A percentile compares a stretch with the other conserved stretches of the same genome.
Evolutionary conservation across 1,284 basidiomycete genomes (phyloP).

Genomic region (Phellopilus nigrolimitatus): DNA sequence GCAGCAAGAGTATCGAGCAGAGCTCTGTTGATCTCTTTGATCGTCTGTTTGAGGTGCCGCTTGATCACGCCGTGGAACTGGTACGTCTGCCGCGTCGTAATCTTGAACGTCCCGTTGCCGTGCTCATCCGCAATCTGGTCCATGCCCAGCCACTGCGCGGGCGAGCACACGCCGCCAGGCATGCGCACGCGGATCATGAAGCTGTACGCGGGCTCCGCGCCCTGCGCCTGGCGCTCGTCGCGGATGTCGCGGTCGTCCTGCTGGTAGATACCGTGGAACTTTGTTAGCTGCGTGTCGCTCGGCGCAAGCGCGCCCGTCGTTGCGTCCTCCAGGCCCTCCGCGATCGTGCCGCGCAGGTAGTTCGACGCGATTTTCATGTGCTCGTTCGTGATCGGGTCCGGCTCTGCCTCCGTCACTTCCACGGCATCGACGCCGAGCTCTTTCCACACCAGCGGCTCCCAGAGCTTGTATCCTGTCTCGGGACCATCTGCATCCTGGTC

Average conservation of each 20-base stretch:
- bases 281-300: slow-evolving; percentile 92
- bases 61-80: slow-evolving; percentile 99
- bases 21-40: slow-evolving; percentile 92
- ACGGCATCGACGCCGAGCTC: slow-evolving; percentile 88
- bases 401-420: slow-evolving; percentile 89
- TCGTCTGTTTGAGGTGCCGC: slow-evolving; percentile 91
- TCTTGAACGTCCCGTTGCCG: slow-evolving; percentile 93
- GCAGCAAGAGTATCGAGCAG: slow-evolving; percentile 96
- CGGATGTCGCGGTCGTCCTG: slow-evolving; percentile 98
- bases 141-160: slow-evolving; percentile 93
- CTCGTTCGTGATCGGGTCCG: slow-evolving; percentile 97
- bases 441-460: slow-evolving; percentile 95
- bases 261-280: slow-evolving; percentile 98
- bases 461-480: slow-evolving; percentile 93
- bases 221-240: slow-evolving; percentile 90
- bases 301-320: slow-evolving; percentile 88
- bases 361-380: slow-evolving; percentile 98
- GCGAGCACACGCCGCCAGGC: slow-evolving; percentile 91
- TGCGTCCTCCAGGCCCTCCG: slow-evolving; percentile 84
- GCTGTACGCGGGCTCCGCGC: slow-evolving; percentile 92
- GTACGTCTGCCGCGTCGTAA: slow-evolving; percentile 98
- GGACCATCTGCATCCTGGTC: slow-evolving; percentile 97
- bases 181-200: slow-evolving; percentile 99
- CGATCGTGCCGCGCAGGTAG: slow-evolving; percentile 94
- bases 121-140: slow-evolving; percentile 95